These are phyloP conservation scores for Diplocarpon mali DNA, from an alignment of 2,329 filamentous ascomycete genomes.

Conservation along the genomic window DNA sequence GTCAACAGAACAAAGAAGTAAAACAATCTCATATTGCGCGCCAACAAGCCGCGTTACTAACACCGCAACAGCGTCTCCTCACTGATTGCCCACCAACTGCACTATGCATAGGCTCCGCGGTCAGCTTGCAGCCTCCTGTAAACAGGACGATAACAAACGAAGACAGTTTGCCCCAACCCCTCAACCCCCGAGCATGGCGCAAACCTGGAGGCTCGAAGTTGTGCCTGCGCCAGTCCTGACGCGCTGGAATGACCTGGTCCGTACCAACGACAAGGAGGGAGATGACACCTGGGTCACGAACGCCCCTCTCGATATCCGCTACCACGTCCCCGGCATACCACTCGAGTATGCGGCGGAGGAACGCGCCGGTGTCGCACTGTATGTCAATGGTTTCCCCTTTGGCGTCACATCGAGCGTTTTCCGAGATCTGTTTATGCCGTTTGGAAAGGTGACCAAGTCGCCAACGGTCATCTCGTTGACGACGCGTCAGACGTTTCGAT, in stretches of 20 bases:
- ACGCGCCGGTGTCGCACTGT: conserved; percentile 14
- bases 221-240: not conserved
- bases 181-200: not conserved
- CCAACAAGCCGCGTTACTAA: too few relatives aligned
- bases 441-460: conserved; percentile 11
- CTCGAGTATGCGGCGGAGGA: conserved; percentile 9
- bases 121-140: not conserved
- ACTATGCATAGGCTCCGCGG: too few relatives aligned
- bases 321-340: conserved; percentile 16
- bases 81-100: too few relatives aligned
- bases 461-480: conserved; percentile 14
- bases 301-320: not conserved
- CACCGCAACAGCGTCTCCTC: too few relatives aligned
- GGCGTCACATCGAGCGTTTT: conserved; percentile 5
- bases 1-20: too few relatives aligned
- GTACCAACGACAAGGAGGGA: not conserved
- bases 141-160: not conserved
- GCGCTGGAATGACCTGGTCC: conserved; percentile 1
- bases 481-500: conserved; percentile 17
- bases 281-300: conserved; percentile 13
- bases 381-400: conserved; percentile 15
- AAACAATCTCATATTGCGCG: too few relatives aligned
- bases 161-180: not conserved
- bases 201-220: not conserved
- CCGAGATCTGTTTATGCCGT: conserved; percentile 10